Percentiles rank a stretch among this genome's conserved stretches.
phyloP scores from a whole-genome alignment of 2,329 filamentous ascomycete genomes.

The Epichloe gansuensis region DNA sequence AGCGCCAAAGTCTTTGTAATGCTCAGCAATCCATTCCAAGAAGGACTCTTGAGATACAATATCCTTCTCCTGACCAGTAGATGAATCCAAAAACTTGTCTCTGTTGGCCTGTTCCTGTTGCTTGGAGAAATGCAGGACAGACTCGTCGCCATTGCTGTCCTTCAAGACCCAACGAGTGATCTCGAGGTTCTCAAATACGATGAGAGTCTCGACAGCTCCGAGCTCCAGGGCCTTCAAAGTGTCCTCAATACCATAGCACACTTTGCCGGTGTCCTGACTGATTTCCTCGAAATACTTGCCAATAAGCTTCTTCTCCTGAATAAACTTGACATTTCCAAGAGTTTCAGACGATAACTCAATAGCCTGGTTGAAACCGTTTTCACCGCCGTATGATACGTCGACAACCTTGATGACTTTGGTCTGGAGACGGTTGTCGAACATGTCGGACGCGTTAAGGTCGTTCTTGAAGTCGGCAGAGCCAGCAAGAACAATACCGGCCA shows the following conservation, averaged over 20 bases:
- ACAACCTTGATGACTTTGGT: constrained; percentile 99
- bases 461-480: constrained; percentile 99
- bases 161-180: constrained; percentile 87
- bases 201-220: constrained; percentile 85
- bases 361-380: constrained; percentile 99
- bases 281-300: constrained; percentile 99
- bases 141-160: constrained; percentile 57
- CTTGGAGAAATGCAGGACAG: constrained; percentile 81
- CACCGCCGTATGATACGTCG: constrained; percentile 95
- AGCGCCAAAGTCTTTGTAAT: constrained; percentile 96
- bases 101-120: constrained; percentile 57
- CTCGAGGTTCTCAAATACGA: constrained; percentile 96
- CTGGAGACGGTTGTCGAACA: constrained; percentile 87
- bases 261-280: constrained; percentile 88
- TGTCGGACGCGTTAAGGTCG: constrained; percentile 91
- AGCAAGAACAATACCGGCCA: constrained; percentile 86
- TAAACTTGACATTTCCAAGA: constrained; percentile 98
- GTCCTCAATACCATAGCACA: constrained; percentile 97
- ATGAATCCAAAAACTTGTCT: constrained; percentile 85
- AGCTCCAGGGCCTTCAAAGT: constrained; percentile 94
- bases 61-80: constrained; percentile 96
- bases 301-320: constrained; percentile 99
- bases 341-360: constrained; percentile 94
- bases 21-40: constrained; percentile 98
- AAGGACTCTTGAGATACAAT: constrained; percentile 77